Evolutionary conservation across 345 rosid species (phyloP), one percentile per base, ranked within the genome.

Genomic region (Euphorbia lathyris): DNA sequence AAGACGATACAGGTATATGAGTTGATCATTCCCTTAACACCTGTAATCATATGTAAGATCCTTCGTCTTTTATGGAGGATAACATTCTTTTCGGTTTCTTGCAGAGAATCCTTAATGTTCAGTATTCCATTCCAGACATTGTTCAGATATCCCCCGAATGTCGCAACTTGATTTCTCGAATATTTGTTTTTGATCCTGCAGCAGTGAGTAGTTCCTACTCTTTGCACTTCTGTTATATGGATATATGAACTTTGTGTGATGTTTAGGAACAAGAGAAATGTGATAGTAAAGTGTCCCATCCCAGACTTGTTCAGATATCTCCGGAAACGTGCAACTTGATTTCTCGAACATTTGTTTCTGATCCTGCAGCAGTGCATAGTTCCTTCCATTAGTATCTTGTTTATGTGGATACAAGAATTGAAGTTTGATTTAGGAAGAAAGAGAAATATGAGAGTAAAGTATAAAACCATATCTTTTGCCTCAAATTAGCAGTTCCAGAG

Each of bases 41-140:
- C 58, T 71, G 11, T 22, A 55, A 20, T 60, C 43, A 34, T 48
- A 8, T 27, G 7, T 51, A 61, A 48, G 29, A 26, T 63, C 45
- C 40, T 51, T 9, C 47, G 8, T 45, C 3, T 45, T 45, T 16
- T 12, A 52, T 66, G 51, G 38, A 27, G 55, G 25, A 13, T 5
- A 67, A 56, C 30, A 4, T 58, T 57, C 62, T 68, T 77, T 48
- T 68, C 42, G 64, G 27, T 25, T 62, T 17, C 53, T 19, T 63
- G 80, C 77, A 77, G 80, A 68, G 80, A 64, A 69, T 77, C 60
- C 71, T 77, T 48, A 69, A 26, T 64, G 80, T 77, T 58, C 77
- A 77, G 38, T 72, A 69, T 58, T 56, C 70, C 38, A 72, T 77
- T 51, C 77, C 71, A 38, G 74, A 77, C 61, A 5, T 58, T 11